Conservation (phyloP, 495 filamentous ascomycete species). For the Neurospora sp. region DNA sequence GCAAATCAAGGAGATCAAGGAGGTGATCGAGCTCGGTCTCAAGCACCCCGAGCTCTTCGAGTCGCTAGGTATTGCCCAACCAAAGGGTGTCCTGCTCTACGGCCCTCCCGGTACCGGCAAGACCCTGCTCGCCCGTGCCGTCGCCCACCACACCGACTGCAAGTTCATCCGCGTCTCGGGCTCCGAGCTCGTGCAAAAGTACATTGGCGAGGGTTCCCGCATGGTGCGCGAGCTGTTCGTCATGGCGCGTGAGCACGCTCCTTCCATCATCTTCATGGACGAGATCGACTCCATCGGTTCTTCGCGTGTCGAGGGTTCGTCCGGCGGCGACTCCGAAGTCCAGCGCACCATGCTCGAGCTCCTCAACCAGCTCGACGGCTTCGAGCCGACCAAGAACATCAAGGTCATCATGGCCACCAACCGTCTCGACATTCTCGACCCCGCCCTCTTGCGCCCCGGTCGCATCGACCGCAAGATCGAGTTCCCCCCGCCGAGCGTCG, state of each 20-base stretch:
- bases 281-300: conserved; percentile 99
- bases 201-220: conserved; percentile 94
- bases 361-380: conserved; percentile 96
- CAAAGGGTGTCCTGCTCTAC: conserved; percentile 95
- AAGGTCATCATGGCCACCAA: conserved; percentile 99
- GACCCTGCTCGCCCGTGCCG: conserved; percentile 87
- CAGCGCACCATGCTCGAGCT: conserved; percentile 99
- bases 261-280: conserved; percentile 99
- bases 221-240: conserved; percentile 99
- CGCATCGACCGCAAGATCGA: conserved; percentile 99
- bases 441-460: conserved; percentile 83
- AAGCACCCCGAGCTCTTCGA: conserved; percentile 99
- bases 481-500: conserved; percentile 94
- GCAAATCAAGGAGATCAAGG: conserved; percentile 99
- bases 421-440: conserved; percentile 92
- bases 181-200: conserved; percentile 96
- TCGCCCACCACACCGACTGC: conserved; percentile 96
- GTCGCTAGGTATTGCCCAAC: conserved; percentile 94
- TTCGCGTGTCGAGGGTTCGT: conserved; percentile 88
- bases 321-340: conserved; percentile 95
- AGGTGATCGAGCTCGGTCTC: conserved; percentile 96
- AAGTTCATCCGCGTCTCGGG: conserved; percentile 97
- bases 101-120: conserved; percentile 96
- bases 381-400: conserved; percentile 99
- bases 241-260: conserved; percentile 97